Percentiles rank a stretch among this genome's conserved stretches.
Conservation (phyloP, 495 filamentous ascomycete genomes). For the Penicillium coprophilum region DNA sequence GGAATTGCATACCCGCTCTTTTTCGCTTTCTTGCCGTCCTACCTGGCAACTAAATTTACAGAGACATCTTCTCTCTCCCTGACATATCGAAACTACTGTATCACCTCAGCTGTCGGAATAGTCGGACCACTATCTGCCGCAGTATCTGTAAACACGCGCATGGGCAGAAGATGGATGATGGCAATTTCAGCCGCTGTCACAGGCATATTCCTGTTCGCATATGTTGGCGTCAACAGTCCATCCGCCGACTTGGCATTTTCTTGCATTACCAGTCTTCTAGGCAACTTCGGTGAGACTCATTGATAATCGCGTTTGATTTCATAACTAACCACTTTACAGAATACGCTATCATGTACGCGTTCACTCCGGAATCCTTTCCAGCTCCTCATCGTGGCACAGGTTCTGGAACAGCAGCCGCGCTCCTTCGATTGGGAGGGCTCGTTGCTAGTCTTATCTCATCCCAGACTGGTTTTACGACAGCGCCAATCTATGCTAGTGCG, state of each 20-base stretch:
- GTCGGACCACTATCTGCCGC: conserved; percentile 32
- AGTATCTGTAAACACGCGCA: conserved; percentile 27
- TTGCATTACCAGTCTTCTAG: conserved; percentile 30
- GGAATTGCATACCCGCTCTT: conserved; percentile 39
- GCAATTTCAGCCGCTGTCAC: conserved; percentile 33
- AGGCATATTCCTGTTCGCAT: conserved; percentile 37
- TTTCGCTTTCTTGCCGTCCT: conserved; percentile 37
- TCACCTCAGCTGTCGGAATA: conserved; percentile 32
- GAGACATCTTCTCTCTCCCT: conserved; percentile 26
- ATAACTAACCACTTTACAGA: background rate
- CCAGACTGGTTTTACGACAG: conserved; percentile 32
- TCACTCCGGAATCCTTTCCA: conserved; percentile 57
- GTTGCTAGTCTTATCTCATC: conserved; percentile 35
- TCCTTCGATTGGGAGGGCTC: conserved; percentile 32
- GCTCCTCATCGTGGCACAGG: conserved; percentile 54
- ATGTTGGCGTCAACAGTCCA: conserved; percentile 27
- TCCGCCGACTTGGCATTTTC: conserved; percentile 31
- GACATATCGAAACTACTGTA: conserved; percentile 38
- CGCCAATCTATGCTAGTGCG: conserved; percentile 38
- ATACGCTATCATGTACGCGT: conserved; percentile 56
- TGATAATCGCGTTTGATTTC: background rate
- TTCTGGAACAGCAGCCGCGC: conserved; percentile 43
- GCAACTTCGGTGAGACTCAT: conserved; percentile 31
- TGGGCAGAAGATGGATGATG: conserved; percentile 39
- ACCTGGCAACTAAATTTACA: conserved; percentile 33